A percentile compares a stretch with the other conserved stretches of the same genome.
Conservation (phyloP, 2,329 filamentous ascomycete genomes). For the Coniochaeta sp. region DNA sequence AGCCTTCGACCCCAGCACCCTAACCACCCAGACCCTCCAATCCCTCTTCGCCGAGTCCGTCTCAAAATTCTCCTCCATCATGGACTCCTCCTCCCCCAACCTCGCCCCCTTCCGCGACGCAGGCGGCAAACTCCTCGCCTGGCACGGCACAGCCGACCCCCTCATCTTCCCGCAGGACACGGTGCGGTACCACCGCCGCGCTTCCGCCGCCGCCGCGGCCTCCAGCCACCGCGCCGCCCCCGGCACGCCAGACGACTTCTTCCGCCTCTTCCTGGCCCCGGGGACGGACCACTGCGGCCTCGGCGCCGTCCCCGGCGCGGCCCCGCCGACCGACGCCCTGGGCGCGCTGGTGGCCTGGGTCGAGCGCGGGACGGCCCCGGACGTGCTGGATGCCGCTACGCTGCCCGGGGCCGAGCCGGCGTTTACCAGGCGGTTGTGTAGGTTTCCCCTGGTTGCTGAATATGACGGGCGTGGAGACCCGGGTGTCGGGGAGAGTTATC, state of each 20-base stretch:
- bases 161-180: neutral
- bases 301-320: neutral
- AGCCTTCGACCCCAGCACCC: conserved; percentile 6
- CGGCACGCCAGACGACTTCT: too few species aligned
- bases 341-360: neutral
- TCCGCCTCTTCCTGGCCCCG: neutral
- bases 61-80: conserved; percentile 2
- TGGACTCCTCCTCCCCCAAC: conserved; percentile 26
- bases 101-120: conserved; percentile 32
- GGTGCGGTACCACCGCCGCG: neutral
- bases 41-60: conserved; percentile 1
- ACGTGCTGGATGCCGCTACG: neutral
- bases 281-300: neutral
- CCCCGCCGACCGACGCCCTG: neutral
- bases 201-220: neutral
- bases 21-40: neutral
- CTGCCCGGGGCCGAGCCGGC: neutral
- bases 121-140: conserved; percentile 43
- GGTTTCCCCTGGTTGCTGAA: neutral
- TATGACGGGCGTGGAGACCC: neutral
- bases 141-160: conserved; percentile 30
- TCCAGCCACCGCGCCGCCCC: too few species aligned
- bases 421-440: neutral
- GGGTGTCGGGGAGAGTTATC: neutral
- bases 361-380: neutral